Evolutionary conservation across 208 protist species (phyloP), one percentile per base, ranked within the genome.

Genomic region (Strigomonas culicis): DNA sequence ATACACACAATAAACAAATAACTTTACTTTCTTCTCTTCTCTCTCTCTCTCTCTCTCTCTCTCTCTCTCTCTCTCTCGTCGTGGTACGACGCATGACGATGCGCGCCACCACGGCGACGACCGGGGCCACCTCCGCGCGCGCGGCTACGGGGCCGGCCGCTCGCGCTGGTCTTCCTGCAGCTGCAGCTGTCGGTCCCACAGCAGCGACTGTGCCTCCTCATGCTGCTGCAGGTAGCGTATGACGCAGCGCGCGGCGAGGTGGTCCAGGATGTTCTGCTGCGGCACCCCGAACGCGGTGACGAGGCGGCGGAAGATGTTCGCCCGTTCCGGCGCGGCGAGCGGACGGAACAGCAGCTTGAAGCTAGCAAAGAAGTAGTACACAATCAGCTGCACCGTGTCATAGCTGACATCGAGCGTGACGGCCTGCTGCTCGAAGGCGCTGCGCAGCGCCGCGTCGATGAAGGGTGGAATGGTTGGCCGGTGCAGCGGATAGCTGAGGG

Each of bases 321-420:
- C 74, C 6, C 81, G 73, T 70, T 94, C 84, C 30, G 79, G 70
- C 36, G 59, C 70, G 8, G 83, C 79, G 27, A 94, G 70, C n/a
- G 88, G 84, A 31, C 77, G 79, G 61, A 94, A 79, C 21, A 94
- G 66, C 32, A 86, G 60, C 60, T 88, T 85, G 63, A 77, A 89
- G 57, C 80, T 79, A n/a, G 68, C 79, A 65, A 82, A 94, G 55
- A 94, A 89, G 62, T 83, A 90, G 63, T 80, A 90, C 21, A 94
- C 66, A 17, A 94, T 68, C n/a, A 84, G 79, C 0, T 77, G 76
- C 15, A 94, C 75, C 24, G 81, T 84, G 53, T 90, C 75, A 66
- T 90, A 94, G 63, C 76, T 80, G 27, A 91, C 43, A 59, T 93
- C 79, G 22, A 93, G 63, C 2, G 77, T 63, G 1, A 89, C 47